These are phyloP conservation scores for Setaria viridis DNA, from an alignment of 202 grass and related monocot species.

Conservation along the genomic window DNA sequence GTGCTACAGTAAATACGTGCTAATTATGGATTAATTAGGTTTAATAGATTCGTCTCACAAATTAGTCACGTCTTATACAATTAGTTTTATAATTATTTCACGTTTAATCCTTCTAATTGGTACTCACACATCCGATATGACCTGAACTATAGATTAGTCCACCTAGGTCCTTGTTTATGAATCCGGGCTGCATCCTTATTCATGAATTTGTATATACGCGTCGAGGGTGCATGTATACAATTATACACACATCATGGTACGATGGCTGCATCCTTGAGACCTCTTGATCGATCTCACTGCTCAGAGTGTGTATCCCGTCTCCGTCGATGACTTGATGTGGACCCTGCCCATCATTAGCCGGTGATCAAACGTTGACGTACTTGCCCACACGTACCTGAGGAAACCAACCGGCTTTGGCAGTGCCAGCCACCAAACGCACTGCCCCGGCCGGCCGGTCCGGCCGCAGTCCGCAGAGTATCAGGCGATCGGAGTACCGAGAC, in stretches of 20 bases:
- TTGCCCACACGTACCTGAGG: neutral
- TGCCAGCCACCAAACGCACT: neutral
- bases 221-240: neutral
- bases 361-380: slow-evolving; percentile 31
- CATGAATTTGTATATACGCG: neutral
- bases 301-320: neutral
- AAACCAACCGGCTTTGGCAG: neutral
- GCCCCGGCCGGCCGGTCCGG: neutral
- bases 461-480: slow-evolving; percentile 10
- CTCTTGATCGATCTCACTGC: neutral
- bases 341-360: neutral
- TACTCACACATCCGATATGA: too few species aligned
- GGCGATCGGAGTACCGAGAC: neutral
- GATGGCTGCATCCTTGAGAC: neutral
- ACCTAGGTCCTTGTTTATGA: slow-evolving; percentile 24
- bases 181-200: neutral
- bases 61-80: too few species aligned
- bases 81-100: too few species aligned
- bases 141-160: too few species aligned
- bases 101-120: too few species aligned
- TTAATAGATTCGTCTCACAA: too few species aligned
- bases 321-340: neutral
- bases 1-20: too few species aligned
- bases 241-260: too few species aligned
- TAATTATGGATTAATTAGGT: too few species aligned